Base-by-base conservation (phyloP, 768 basidiomycete genomes). In the Panaeolus papilionaceus region DNA sequence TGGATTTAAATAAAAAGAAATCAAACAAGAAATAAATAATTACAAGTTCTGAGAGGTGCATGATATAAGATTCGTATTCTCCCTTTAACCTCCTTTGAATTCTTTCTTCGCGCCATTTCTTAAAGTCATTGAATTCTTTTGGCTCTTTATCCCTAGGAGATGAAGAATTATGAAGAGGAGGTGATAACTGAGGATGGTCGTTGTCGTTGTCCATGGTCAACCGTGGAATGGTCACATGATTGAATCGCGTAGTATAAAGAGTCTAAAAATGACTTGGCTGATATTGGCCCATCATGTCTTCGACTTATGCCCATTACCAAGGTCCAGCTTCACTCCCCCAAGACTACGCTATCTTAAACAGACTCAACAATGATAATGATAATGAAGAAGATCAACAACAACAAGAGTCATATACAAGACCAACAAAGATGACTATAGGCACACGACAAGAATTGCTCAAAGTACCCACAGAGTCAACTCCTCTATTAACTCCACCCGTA, bases 91-190 rank as follows among this genome's bases (percentile, higher is more conserved):
- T 87, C 66, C 89, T 82, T 38, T 86, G 84, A 4, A 90, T 81
- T n/a, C 94, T 86, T 63, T 92, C 86, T 75, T 92, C 84, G 70
- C 94, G 89, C 92, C 92, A 92, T 80, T 89, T 80, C 38, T 80
- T 74, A 4, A 92, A 75, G 62, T 86, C 88, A 40, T 89, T 86
- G 0, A 89, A 63, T 51, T 89, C 81, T 4, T 74, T 68, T 2
- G 89, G 88, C 66, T 91, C 89, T 40, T 81, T 78, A 75, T 91
- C 88, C 26, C 86, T 80, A 2, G 86, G 86, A 1, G 85, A 79
- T 1, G 86, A 81, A 0, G 88, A 81, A 69, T 85, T 84, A 20
- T 84, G 85, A 61, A 91, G 78, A 5, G 89, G 89, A 33, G 54
- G 54, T 4, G 10, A 12, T 11, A 58, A 2, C 9, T 14, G 49